phyloP scores from a whole-genome alignment of 352 stramenopile genomes.

The Globisporangium splendens region DNA sequence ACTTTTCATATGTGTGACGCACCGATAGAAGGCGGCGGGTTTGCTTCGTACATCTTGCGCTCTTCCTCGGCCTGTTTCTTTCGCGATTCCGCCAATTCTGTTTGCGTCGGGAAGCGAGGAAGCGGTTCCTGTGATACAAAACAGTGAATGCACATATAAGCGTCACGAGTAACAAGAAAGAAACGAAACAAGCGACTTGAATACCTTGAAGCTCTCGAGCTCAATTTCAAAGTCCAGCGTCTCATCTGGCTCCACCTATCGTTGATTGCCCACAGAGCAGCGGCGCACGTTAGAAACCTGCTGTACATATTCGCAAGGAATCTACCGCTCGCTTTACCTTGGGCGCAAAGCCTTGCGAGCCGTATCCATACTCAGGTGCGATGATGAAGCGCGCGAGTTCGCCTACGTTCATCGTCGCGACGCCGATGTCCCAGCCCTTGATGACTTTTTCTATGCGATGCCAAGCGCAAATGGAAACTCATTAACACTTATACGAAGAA shows the following conservation, averaged over 20 bases:
- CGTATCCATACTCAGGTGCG: slow-evolving; percentile 75
- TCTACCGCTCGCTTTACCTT: slow-evolving; percentile 30
- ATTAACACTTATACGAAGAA: too few relatives aligned
- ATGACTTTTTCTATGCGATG: slow-evolving; percentile 73
- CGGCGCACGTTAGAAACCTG: not conserved
- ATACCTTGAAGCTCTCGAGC: slow-evolving; percentile 69
- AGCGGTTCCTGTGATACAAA: slow-evolving; percentile 47
- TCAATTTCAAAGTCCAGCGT: slow-evolving; percentile 88
- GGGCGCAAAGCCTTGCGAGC: slow-evolving; percentile 68
- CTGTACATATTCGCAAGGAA: not conserved
- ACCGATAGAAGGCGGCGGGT: slow-evolving; percentile 78
- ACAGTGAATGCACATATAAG: not conserved
- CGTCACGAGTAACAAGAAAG: not conserved
- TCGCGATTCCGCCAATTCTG: slow-evolving; percentile 75
- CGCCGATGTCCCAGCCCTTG: slow-evolving; percentile 82
- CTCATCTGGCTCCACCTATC: slow-evolving; percentile 74
- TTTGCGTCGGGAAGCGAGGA: slow-evolving; percentile 79
- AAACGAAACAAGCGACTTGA: not conserved
- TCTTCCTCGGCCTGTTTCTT: slow-evolving; percentile 82
- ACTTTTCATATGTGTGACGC: slow-evolving; percentile 1
- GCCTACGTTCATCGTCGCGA: slow-evolving; percentile 73
- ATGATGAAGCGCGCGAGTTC: slow-evolving; percentile 86
- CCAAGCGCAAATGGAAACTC: not conserved
- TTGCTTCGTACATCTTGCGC: slow-evolving; percentile 82
- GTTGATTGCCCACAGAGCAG: not conserved